Percentiles rank a stretch among this genome's conserved stretches.
Conservation (phyloP, 306 rosid genomes). For the Cucumis hystrix region DNA sequence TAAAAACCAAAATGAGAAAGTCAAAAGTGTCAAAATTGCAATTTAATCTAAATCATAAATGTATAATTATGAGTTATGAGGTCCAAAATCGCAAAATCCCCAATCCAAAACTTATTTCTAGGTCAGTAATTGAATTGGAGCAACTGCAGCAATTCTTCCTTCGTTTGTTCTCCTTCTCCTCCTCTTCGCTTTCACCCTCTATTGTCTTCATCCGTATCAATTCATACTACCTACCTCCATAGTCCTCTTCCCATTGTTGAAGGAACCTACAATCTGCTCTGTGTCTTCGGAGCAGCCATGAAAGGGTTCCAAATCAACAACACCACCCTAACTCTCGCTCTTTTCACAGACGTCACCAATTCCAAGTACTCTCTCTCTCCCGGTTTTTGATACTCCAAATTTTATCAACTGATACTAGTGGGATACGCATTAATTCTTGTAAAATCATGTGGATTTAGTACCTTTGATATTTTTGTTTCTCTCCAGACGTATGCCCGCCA, state of each 20-base stretch:
- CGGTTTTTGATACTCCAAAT: neutral
- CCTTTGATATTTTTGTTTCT: neutral
- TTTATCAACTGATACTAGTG: neutral
- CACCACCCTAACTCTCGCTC: conserved; percentile 42
- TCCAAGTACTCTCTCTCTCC: conserved; percentile 39
- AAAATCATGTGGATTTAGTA: neutral
- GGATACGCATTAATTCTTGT: too few species aligned
- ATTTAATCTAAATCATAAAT: too few species aligned
- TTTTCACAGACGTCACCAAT: conserved; percentile 61
- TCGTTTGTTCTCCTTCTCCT: too few species aligned
- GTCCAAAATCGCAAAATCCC: too few species aligned
- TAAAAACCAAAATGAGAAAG: too few species aligned
- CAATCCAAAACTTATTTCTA: too few species aligned
- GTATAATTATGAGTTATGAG: too few species aligned
- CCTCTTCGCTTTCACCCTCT: too few species aligned
- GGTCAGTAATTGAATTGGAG: too few species aligned
- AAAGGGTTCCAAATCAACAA: conserved; percentile 47
- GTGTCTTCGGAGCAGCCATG: conserved; percentile 28
- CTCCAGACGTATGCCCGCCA: neutral
- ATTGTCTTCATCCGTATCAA: neutral
- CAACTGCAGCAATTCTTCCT: too few species aligned
- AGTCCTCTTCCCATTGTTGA: neutral
- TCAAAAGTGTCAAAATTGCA: too few species aligned
- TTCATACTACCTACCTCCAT: neutral
- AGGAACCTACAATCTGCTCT: neutral